Evolutionary conservation across 1,139 yeast genomes (phyloP).

Genomic region (Wickerhamiella pararugosa): DNA sequence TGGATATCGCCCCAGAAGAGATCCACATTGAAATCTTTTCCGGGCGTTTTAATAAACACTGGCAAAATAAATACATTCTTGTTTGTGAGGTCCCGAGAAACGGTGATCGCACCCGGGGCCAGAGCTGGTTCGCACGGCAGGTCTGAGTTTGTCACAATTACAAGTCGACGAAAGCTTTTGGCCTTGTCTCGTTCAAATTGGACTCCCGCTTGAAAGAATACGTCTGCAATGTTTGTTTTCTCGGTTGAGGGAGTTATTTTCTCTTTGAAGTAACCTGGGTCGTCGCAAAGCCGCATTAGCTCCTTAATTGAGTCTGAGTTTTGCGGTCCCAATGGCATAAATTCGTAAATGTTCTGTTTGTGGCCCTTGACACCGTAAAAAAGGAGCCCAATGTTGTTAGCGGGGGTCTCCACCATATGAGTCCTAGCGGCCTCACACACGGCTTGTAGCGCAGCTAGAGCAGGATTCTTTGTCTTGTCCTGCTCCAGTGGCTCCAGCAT

Average conservation of each 20-base stretch:
- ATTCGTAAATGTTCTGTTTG: constrained; percentile 13
- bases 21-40: constrained; percentile 33
- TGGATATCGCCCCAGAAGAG: constrained; percentile 39
- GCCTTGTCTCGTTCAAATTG: constrained; percentile 14
- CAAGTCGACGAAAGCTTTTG: constrained; percentile 24
- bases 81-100: constrained; percentile 36
- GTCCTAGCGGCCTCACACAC: constrained; percentile 21
- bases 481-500: constrained; percentile 18
- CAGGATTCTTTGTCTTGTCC: constrained; percentile 9
- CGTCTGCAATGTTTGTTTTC: constrained; percentile 16
- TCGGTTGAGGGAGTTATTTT: constrained; percentile 9
- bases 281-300: constrained; percentile 18
- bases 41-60: constrained; percentile 36
- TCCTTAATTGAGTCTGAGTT: constrained; percentile 18
- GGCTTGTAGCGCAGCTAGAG: constrained; percentile 20
- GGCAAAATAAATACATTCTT: constrained; percentile 42
- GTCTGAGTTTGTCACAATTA: constrained; percentile 48
- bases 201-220: constrained; percentile 19
- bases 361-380: constrained; percentile 21
- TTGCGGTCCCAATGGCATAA: constrained; percentile 23
- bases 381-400: constrained; percentile 23
- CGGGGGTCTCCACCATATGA: constrained; percentile 19
- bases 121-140: constrained; percentile 31
- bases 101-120: constrained; percentile 34
- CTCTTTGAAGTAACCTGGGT: constrained; percentile 12